Conservation (phyloP, 179 eudicot species). For the Silene vulgaris region DNA sequence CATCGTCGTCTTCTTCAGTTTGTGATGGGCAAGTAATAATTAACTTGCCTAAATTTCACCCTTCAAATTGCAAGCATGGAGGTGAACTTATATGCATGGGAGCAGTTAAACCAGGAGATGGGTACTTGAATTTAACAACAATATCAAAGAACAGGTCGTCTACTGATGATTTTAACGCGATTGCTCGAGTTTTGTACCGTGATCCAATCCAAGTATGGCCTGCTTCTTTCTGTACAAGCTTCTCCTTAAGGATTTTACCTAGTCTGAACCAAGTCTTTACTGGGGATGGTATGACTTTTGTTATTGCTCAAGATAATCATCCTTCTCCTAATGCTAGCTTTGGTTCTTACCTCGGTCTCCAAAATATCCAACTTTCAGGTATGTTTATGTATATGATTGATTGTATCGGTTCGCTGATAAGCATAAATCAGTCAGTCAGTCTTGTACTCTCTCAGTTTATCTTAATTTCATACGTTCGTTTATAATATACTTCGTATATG, state of each 20-base stretch:
- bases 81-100: conserved; percentile 49
- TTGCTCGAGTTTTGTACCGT: conserved; percentile 46
- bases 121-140: conserved; percentile 40
- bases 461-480: no score
- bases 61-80: conserved; percentile 28
- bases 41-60: conserved; percentile 40
- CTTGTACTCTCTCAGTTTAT: no score
- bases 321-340: conserved; percentile 46
- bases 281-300: conserved; percentile 72
- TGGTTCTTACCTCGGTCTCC: conserved; percentile 58
- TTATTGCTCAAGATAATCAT: conserved; percentile 43
- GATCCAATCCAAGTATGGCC: conserved; percentile 49
- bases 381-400: no score
- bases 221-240: conserved; percentile 52
- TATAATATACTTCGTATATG: no score
- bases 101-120: conserved; percentile 32
- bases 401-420: no score
- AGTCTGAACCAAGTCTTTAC: conserved; percentile 8
- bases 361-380: conserved; percentile 52
- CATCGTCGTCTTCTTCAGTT: conserved; percentile 1
- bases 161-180: conserved; percentile 16
- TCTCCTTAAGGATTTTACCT: conserved; percentile 37
- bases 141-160: conserved; percentile 18
- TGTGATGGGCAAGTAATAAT: conserved; percentile 24
- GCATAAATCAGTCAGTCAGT: no score